Base-by-base conservation (phyloP, 1,139 yeast genomes). In the Taphrina populina region DNA sequence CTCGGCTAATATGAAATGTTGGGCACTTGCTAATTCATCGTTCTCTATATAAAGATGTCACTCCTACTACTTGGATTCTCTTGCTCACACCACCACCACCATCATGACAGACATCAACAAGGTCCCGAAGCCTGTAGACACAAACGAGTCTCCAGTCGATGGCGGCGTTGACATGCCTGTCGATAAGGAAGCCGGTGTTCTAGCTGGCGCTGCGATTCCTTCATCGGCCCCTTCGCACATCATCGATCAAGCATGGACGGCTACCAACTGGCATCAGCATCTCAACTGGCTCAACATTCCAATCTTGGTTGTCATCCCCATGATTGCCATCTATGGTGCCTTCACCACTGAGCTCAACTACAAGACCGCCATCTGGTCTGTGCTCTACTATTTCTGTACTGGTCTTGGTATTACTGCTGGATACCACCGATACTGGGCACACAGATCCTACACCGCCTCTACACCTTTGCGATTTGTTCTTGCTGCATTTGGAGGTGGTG, bases 381-480 rank as follows among this genome's bases (percentile, higher is more conserved):
- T 87, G 41, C 57, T 77, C 40, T 76, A 85, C 65, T 92, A 88
- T 71, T 70, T 74, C 40, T 69, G 82, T 62, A 81, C 90, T 61
- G 98, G 98, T 63, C 64, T 88, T 36, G 90, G 96, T 51, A 88
- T 92, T 69, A 92, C 98, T 35, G 98, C 95, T n/a, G 95, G 95
- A 39, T 87, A 87, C 73, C 95, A 87, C 68, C 79, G 95, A 66
- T 71, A 83, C 65, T 87, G 84, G 83, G 79, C 98, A 33, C 98
- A 92, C 74, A 83, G 92, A 67, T 76, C 96, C 20, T 92, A 86
- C 72, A 79, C 79, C 59, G 96, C 94, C 43, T 75, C 77, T 53
- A 68, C 76, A 65, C 92, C 95, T 5, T 78, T 88, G 47, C 78
- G 84, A 63, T 63, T 87, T 44, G 77, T 84, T 65, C 83, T 78